These are phyloP conservation scores for Fusarium sp. DNA, from an alignment of 2,329 filamentous ascomycete genomes.

Conservation along the genomic window DNA sequence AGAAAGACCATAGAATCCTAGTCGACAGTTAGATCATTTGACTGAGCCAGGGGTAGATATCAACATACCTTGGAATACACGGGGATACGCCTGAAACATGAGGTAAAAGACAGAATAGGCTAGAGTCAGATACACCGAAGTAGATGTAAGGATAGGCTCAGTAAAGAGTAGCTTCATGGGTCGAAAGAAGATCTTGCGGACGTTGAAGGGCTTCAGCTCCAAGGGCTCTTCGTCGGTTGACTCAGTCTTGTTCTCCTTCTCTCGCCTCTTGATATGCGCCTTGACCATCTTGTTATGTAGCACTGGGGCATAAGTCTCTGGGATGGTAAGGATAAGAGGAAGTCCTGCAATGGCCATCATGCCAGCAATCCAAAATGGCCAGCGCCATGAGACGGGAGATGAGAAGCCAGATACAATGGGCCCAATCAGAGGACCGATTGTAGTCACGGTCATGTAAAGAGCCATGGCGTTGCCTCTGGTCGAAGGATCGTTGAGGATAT, in stretches of 20 bases:
- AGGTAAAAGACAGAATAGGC: constrained; percentile 65
- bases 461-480: constrained; percentile 49
- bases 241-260: constrained; percentile 47
- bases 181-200: constrained; percentile 61
- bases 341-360: constrained; percentile 46
- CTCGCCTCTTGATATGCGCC: constrained; percentile 59
- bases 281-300: constrained; percentile 62
- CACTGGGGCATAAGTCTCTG: constrained; percentile 63
- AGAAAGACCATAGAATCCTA: constrained; percentile 56
- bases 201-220: constrained; percentile 51
- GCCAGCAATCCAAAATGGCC: constrained; percentile 56
- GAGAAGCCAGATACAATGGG: constrained; percentile 65
- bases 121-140: constrained; percentile 62
- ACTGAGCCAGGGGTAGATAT: background rate
- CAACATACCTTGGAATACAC: constrained; percentile 55
- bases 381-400: constrained; percentile 57
- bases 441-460: constrained; percentile 52
- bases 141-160: constrained; percentile 63
- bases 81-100: constrained; percentile 64
- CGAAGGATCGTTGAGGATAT: constrained; percentile 50
- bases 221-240: constrained; percentile 53
- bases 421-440: constrained; percentile 56
- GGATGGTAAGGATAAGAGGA: constrained; percentile 53
- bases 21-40: constrained; percentile 1
- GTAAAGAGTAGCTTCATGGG: constrained; percentile 61